A percentile compares a stretch with the other conserved stretches of the same genome.
Evolutionary conservation across 2,329 filamentous ascomycete genomes (phyloP).

Genomic region (Ophiocordyceps camponoti-floridani): DNA sequence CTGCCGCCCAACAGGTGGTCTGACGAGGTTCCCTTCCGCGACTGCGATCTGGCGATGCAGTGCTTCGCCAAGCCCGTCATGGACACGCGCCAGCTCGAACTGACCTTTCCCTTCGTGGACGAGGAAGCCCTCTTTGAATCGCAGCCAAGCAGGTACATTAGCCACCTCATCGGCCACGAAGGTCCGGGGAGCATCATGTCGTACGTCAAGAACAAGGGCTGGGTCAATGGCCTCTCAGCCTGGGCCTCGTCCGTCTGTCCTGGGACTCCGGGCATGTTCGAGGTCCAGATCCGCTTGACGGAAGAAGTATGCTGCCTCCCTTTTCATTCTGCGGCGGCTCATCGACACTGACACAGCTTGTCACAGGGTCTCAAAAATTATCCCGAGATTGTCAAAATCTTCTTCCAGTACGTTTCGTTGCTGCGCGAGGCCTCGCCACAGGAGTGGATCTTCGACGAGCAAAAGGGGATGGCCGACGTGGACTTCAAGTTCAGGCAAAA

Average conservation of each 20-base stretch:
- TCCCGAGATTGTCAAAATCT: conserved; percentile 60
- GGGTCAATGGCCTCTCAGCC: conserved; percentile 69
- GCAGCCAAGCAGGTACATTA: conserved; percentile 71
- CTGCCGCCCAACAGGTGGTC: conserved; percentile 42
- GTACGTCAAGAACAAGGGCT: conserved; percentile 77
- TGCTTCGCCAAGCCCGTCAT: conserved; percentile 84
- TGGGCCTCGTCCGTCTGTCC: conserved; percentile 62
- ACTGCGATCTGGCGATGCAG: conserved; percentile 40
- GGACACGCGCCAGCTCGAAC: conserved; percentile 62
- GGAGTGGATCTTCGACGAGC: conserved; percentile 87
- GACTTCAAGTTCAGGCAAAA: conserved; percentile 95
- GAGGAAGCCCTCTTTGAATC: conserved; percentile 65
- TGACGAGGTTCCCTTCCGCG: conserved; percentile 28
- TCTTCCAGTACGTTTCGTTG: conserved; percentile 86
- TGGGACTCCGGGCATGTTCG: conserved; percentile 60
- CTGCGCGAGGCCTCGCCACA: conserved; percentile 65
- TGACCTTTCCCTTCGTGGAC: conserved; percentile 73
- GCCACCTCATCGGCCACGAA: conserved; percentile 81
- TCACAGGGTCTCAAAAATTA: conserved; percentile 56
- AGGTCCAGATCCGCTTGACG: conserved; percentile 62
- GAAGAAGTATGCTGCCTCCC: conserved; percentile 42
- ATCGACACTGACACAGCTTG: conserved; percentile 1
- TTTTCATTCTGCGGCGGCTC: neutral
- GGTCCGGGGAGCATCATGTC: conserved; percentile 83
- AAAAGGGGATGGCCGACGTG: conserved; percentile 77